These are phyloP conservation scores for Globisporangium spiculum DNA, from an alignment of 352 stramenopile genomes.

Conservation along the genomic window DNA sequence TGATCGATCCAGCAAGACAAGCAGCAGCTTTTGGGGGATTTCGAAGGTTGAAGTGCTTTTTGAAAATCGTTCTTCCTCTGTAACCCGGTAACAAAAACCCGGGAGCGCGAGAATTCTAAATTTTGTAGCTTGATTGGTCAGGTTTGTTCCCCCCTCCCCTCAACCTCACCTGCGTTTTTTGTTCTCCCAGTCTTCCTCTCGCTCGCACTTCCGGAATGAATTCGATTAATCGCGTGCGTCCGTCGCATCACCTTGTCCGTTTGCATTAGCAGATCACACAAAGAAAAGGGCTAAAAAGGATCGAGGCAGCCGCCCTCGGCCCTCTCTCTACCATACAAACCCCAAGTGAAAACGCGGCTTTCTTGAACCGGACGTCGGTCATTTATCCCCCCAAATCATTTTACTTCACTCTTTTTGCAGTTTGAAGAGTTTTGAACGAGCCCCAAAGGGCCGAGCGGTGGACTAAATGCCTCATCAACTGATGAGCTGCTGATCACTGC, in stretches of 20 bases:
- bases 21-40: not conserved
- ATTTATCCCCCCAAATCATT: not conserved
- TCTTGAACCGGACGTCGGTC: not conserved
- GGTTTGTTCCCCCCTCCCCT: not conserved
- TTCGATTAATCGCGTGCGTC: conserved; percentile 15
- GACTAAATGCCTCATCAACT: not conserved
- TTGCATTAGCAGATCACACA: conserved; percentile 8
- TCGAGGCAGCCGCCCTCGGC: not conserved
- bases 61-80: not conserved
- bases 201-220: not conserved
- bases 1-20: not conserved
- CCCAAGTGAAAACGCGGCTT: not conserved
- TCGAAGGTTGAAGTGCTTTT: not conserved
- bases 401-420: not conserved
- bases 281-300: not conserved
- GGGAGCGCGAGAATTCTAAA: not conserved
- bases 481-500: not conserved
- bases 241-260: conserved; percentile 10
- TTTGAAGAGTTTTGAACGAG: not conserved
- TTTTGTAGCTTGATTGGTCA: not conserved
- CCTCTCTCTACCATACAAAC: not conserved
- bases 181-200: not conserved
- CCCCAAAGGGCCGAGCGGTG: not conserved
- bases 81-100: not conserved
- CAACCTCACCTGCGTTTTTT: not conserved